These are phyloP conservation scores for Pleurotus ostreatus DNA, from an alignment of 768 basidiomycete species.

Conservation along the genomic window DNA sequence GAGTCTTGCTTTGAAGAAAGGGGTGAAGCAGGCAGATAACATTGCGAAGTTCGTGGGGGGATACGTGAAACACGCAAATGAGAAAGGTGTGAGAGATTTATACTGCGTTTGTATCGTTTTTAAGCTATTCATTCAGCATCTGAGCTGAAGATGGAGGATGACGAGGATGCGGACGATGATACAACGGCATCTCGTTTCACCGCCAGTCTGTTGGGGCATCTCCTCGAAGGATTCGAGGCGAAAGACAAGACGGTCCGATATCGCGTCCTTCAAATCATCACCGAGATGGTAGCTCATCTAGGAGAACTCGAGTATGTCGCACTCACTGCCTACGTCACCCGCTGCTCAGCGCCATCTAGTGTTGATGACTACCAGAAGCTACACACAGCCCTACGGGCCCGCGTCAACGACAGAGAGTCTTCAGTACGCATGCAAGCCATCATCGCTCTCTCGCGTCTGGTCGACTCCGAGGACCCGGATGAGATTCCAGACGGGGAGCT, in stretches of 20 bases:
- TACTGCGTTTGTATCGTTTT: background rate
- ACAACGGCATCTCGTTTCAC: constrained; percentile 68
- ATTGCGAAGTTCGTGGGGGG: constrained; percentile 78
- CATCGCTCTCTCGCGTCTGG: constrained; percentile 74
- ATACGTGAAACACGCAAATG: constrained; percentile 72
- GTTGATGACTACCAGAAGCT: constrained; percentile 70
- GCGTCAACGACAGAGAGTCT: constrained; percentile 77
- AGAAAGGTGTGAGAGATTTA: constrained; percentile 53
- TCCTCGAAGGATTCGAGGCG: constrained; percentile 74
- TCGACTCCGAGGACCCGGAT: constrained; percentile 59
- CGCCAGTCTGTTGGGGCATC: constrained; percentile 54
- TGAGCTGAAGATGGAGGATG: constrained; percentile 33
- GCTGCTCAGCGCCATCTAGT: constrained; percentile 33
- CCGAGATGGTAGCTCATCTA: constrained; percentile 74
- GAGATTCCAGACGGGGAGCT: constrained; percentile 49
- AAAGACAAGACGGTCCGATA: constrained; percentile 89
- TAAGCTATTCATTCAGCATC: constrained; percentile 22
- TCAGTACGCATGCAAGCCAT: constrained; percentile 76
- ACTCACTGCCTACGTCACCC: too few relatives aligned
- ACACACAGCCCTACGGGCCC: constrained; percentile 59
- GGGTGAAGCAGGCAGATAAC: constrained; percentile 67
- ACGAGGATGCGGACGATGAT: constrained; percentile 50
- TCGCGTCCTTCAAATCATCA: constrained; percentile 71
- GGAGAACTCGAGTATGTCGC: constrained; percentile 80
- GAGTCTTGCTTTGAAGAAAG: constrained; percentile 76